Base-by-base conservation (phyloP, 371 early-diverging fungal species). In the Mortierella sp. region DNA sequence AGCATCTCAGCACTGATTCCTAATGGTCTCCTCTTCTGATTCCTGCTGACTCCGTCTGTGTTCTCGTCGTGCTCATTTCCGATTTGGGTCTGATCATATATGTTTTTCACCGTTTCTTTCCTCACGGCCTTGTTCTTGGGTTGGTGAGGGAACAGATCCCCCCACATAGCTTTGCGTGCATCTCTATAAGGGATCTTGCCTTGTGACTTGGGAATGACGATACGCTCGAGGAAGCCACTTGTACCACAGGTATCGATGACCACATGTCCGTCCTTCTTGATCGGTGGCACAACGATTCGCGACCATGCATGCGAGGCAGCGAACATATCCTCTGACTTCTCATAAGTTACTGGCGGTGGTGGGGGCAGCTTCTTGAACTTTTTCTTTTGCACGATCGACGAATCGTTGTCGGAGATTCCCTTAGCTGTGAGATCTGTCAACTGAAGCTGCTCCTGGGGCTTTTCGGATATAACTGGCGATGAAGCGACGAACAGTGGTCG, bases 141-240 rank as follows among this genome's bases (percentile, higher is more conserved):
- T n/a, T 56, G 56, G 66, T 93, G 92, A 50, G 95, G 94, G 65
- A 93, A 92, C 30, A 92, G 60, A 62, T 94, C 95, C 46, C 94
- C 94, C 94, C 95, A 94, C 69, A 76, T 83, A 0, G 87, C 81
- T 79, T 94, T 93, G 42, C 92, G 82, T 2, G 93, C 92, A 79
- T 93, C 94, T 21, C 91, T 70, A 71, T 90, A 94, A 4, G 84
- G 83, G 37, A 89, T 73, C 72, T 92, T 93, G 55, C 91, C 88
- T 65, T 91, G 90, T 4, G 91, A 89, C 61, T 89, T 91, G 3
- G 94, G 89, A 52, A 91, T 90, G 12, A 87, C 79, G 78, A 88
- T 89, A 15, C 94, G 83, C 70, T 92, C 90, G 34, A 93, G 80
- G 47, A 78, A 82, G 52, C 92, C 93, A 8, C 80, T 67, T 5